Base-by-base conservation (phyloP, 140 eudicot species). In the Bidens hawaiensis region DNA sequence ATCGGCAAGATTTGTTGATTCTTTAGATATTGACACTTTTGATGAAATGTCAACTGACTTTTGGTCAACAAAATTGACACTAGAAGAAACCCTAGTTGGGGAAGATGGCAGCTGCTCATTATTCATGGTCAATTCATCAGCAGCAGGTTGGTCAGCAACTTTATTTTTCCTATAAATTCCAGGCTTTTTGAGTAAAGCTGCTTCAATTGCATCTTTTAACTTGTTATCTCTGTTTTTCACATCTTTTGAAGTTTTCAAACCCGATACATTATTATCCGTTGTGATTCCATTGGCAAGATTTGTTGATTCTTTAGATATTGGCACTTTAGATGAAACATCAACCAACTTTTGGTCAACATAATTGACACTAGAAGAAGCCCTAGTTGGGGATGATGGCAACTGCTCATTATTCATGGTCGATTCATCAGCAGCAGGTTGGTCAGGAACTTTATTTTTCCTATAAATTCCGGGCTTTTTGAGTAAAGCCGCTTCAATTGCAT, bases 131-230 rank as follows among this genome's bases (percentile, higher is more conserved):
- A 89, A 53, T 26, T 56, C 62, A 48, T 90, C 49, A 16, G 75
- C n/a, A n/a, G n/a, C n/a, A n/a, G n/a, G 19, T 38, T 75, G 88
- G 71, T 79, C 77, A 19, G 63, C n/a, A 56, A 69, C 67, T 75
- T 59, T 84, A 48, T 71, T 75, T 75, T 81, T 90, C 60, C 89
- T 75, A 57, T 67, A 73, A 41, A 90, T 75, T 63, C 89, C 90
- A 2, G 91, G 95, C 71, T 87, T 90, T 76, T 82, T 90, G 36
- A 78, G 90, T 81, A 83, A n/a, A n/a, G n/a, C n/a, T n/a, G n/a
- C n/a, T n/a, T n/a, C n/a, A n/a, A n/a, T n/a, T n/a, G n/a, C n/a
- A n/a, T n/a, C n/a, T n/a, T n/a, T n/a, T n/a, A n/a, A n/a, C n/a
- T n/a, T n/a, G n/a, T n/a, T n/a, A n/a, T n/a, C n/a, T n/a, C n/a